phyloP scores from a whole-genome alignment of 2,329 filamentous ascomycete species.

The Aspergillus sp. region DNA sequence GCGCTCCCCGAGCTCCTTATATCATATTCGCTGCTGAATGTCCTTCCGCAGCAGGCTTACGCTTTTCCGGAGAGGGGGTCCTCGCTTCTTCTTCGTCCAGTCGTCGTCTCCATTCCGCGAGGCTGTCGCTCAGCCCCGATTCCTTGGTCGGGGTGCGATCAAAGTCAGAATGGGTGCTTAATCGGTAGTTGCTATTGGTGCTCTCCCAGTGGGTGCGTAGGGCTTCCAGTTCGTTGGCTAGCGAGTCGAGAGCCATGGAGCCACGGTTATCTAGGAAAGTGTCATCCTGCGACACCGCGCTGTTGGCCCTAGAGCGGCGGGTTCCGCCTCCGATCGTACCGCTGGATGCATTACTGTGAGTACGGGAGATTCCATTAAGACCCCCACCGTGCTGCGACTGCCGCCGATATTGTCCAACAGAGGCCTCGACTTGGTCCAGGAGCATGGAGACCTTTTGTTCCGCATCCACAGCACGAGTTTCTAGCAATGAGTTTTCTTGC shows the following conservation, averaged over 20 bases:
- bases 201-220: slow-evolving; percentile 91
- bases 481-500: slow-evolving; percentile 76
- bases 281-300: slow-evolving; percentile 45
- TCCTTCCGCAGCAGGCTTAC: slow-evolving; percentile 22
- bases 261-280: slow-evolving; percentile 56
- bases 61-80: slow-evolving; percentile 28
- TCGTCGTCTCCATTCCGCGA: slow-evolving; percentile 78
- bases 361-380: slow-evolving; percentile 46
- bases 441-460: slow-evolving; percentile 91
- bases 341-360: slow-evolving; percentile 56
- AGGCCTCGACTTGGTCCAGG: slow-evolving; percentile 89
- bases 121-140: slow-evolving; percentile 62
- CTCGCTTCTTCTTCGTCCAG: slow-evolving; percentile 61
- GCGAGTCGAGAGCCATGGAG: slow-evolving; percentile 77
- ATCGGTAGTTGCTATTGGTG: slow-evolving; percentile 89
- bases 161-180: slow-evolving; percentile 88
- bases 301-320: slow-evolving; percentile 40
- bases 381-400: slow-evolving; percentile 55
- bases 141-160: slow-evolving; percentile 59
- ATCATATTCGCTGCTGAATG: slow-evolving; percentile 35
- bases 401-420: slow-evolving; percentile 91
- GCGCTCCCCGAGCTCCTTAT: slow-evolving; percentile 20
- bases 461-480: slow-evolving; percentile 81
- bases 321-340: slow-evolving; percentile 39
- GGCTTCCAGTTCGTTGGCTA: slow-evolving; percentile 89